A percentile compares a stretch with the other conserved stretches of the same genome.
phyloP scores from a whole-genome alignment of 2,329 filamentous ascomycete species.

The Uncinocarpus reesii region DNA sequence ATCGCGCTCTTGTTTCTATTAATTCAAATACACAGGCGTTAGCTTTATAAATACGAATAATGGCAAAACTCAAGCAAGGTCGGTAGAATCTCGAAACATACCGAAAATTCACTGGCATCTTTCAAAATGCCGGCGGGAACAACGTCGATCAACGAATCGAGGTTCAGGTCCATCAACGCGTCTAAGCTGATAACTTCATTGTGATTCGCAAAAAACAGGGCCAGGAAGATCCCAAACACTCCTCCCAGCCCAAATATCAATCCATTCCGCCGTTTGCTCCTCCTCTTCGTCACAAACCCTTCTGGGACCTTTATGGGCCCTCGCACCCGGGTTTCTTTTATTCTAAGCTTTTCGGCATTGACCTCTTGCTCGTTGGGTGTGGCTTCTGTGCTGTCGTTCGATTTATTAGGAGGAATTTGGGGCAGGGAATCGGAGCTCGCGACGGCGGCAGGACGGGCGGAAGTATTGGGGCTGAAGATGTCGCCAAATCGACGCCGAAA shows the following conservation, averaged over 20 bases:
- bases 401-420: background rate
- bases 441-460: background rate
- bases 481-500: conserved; percentile 36
- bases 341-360: background rate
- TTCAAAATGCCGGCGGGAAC: conserved; percentile 75
- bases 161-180: conserved; percentile 56
- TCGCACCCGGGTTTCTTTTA: background rate
- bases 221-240: conserved; percentile 78
- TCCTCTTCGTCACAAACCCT: conserved; percentile 22
- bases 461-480: conserved; percentile 21
- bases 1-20: conserved; percentile 69
- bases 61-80: conserved; percentile 9
- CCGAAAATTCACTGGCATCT: conserved; percentile 76
- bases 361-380: conserved; percentile 12
- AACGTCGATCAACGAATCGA: conserved; percentile 78
- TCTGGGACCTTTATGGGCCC: background rate
- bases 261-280: conserved; percentile 62
- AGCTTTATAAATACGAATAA: no score
- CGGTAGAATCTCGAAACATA: conserved; percentile 38
- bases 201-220: conserved; percentile 78
- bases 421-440: background rate
- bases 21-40: conserved; percentile 12
- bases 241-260: conserved; percentile 82
- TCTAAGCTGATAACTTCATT: conserved; percentile 86
- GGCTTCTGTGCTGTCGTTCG: conserved; percentile 8